phyloP scores from a whole-genome alignment of 345 rosid species.

The Salix dunnii region DNA sequence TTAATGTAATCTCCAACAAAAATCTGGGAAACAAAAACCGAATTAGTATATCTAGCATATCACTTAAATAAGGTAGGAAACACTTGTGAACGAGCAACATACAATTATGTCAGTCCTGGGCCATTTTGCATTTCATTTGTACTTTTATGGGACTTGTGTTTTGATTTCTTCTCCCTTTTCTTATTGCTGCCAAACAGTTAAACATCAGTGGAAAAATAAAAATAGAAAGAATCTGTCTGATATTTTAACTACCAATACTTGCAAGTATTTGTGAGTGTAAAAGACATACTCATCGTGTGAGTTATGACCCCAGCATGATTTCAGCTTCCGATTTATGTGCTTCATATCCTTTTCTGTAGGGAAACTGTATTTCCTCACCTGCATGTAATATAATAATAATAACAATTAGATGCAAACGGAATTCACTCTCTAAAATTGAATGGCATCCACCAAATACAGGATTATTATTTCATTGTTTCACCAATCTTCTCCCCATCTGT shows the following conservation, averaged over 20 bases:
- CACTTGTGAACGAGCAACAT: neutral
- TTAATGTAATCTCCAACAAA: neutral
- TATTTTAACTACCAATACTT: neutral
- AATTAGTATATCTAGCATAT: neutral
- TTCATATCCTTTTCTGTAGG: constrained; percentile 97
- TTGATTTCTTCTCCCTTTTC: constrained; percentile 88
- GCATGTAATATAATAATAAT: constrained; percentile 9
- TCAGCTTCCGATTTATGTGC: constrained; percentile 85
- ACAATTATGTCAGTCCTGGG: constrained; percentile 21
- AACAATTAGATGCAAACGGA: neutral
- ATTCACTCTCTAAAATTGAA: neutral
- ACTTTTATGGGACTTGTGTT: constrained; percentile 69
- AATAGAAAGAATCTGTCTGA: neutral
- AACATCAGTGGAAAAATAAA: constrained; percentile 1
- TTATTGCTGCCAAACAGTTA: constrained; percentile 43
- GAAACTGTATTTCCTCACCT: constrained; percentile 63
- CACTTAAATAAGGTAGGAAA: neutral
- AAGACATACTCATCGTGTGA: constrained; percentile 70
- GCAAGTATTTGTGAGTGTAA: neutral
- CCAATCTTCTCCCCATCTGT: neutral
- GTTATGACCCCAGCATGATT: constrained; percentile 85
- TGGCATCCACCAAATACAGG: neutral
- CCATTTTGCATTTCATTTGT: constrained; percentile 44
- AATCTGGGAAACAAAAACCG: neutral
- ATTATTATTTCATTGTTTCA: neutral